Base-by-base conservation (phyloP, 2,329 filamentous ascomycete species). In the Fusarium haematococcum region DNA sequence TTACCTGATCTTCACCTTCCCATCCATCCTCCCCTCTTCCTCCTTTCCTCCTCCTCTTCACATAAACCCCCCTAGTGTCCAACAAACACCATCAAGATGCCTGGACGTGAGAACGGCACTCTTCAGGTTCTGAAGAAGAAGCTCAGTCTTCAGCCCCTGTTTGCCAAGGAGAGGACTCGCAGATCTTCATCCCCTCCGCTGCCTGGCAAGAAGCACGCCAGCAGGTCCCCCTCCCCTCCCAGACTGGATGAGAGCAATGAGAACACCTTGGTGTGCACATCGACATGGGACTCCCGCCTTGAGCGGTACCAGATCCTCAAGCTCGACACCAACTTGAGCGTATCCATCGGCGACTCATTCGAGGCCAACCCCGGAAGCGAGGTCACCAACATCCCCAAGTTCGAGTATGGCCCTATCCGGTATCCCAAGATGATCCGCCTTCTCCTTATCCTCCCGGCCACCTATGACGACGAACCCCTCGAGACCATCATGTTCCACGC, bases 251-350 rank as follows among this genome's bases (percentile, higher is more conserved):
- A 64, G 62, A 64, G 50, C 62, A 64, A 58, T 20, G 62, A 64
- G 62, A 64, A 64, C 50, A 64, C 62, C 50, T 64, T 64, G 62
- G 62, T 64, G 50, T 64, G 62, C 50, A 64, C 62, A 6, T 58
- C 62, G 27, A 58, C 62, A 25, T 64, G 62, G 62, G 62, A 64
- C 50, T 64, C 50, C 52, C 62, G 62, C 20, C 25, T 64, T 25
- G 62, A 64, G 62, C 37, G 52, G 25, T 64, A 64, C 23, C 62
- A 57, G 30, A 64, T 64, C 30, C 62, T 64, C 27, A 64, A 64
- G 37, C 62, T 64, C 27, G 62, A 64, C 50, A 58, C 48, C 50
- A 64, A 57, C 62, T 32, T 64, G 25, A 64, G 62, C 27, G 62
- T 64, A 20, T 64, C 62, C 27, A 45, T 64, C 50, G 62, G 62